Base-by-base conservation (phyloP, 495 filamentous ascomycete species). In the Durotheca rogersii region DNA sequence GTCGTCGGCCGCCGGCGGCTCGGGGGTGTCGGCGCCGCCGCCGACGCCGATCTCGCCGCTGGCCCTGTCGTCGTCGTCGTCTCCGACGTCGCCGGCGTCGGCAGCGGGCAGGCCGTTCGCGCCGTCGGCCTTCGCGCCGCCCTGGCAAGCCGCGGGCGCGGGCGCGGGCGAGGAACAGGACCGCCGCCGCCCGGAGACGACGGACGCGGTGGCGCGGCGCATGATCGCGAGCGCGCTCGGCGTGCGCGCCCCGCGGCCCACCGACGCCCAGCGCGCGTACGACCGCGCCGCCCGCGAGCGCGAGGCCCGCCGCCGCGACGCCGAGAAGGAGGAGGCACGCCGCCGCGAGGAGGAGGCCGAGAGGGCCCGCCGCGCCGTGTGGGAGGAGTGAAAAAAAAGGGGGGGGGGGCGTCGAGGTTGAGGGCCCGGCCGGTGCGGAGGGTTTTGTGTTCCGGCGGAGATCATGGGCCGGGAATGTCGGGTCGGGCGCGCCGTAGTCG, bases 141-240 rank as follows among this genome's bases (percentile, higher is more conserved):
- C n/a, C n/a, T n/a, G n/a, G n/a, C n/a, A n/a, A n/a, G n/a, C n/a
- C n/a, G n/a, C 57, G 45, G 56, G 39, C 29, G 21, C 46, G 21
- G 44, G 58, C 51, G 14, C 37, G 41, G 27, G 53, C 30, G 36
- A 39, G 29, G 39, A 58, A 23, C 56, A 56, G 14, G 67, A 72
- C 34, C 67, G 90, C 45, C 93, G 72, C 34, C 67, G 90, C 45
- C 93, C 90, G 0, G 90, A 94, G 71, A 98, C 93, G 70, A 91
- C 91, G 48, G 93, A 91, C 51, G 89, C 90, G 2, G 89, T 92
- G 33, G 93, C 93, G 18, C 80, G 86, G 46, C 77, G 93, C 54
- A 75, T 98, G 83, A 96, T 98, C 63, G 89, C 90, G 0, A 88
- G 82, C 16, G 93, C 86, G 4, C 72, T 98, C 58, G 93, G 93